A percentile compares a stretch with the other conserved stretches of the same genome.
phyloP scores from a whole-genome alignment of 129 eudicot species.

The Flaveria brownii region DNA sequence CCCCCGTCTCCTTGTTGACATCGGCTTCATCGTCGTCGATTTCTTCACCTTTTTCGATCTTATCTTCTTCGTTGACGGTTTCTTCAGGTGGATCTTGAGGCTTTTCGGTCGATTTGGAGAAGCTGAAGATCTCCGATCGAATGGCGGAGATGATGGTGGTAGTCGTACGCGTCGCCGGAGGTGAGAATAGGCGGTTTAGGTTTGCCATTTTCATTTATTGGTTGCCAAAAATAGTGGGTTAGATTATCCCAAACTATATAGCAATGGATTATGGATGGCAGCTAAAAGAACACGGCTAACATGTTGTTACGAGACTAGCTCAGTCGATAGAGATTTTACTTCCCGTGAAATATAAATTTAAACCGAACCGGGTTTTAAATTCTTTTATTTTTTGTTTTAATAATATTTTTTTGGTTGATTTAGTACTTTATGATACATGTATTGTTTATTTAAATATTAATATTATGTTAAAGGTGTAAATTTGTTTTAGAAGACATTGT shows the following conservation, averaged over 20 bases:
- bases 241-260: neutral
- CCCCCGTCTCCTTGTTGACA: slow-evolving; percentile 71
- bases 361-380: no score
- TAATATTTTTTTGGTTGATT: no score
- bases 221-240: neutral
- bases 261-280: no score
- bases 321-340: no score
- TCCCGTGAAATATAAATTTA: no score
- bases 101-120: slow-evolving; percentile 43
- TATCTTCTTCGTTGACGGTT: slow-evolving; percentile 20
- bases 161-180: neutral
- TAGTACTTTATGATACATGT: no score
- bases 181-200: slow-evolving; percentile 41
- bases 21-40: slow-evolving; percentile 39
- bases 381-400: no score
- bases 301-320: no score
- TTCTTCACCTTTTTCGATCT: slow-evolving; percentile 23
- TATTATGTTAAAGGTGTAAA: no score
- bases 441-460: no score
- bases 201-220: slow-evolving; percentile 44
- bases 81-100: slow-evolving; percentile 27
- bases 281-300: no score
- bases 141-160: slow-evolving; percentile 21
- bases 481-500: no score
- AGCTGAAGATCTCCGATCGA: slow-evolving; percentile 33